Base-by-base conservation (phyloP, 495 filamentous ascomycete species). In the Penicillium mononematosum region DNA sequence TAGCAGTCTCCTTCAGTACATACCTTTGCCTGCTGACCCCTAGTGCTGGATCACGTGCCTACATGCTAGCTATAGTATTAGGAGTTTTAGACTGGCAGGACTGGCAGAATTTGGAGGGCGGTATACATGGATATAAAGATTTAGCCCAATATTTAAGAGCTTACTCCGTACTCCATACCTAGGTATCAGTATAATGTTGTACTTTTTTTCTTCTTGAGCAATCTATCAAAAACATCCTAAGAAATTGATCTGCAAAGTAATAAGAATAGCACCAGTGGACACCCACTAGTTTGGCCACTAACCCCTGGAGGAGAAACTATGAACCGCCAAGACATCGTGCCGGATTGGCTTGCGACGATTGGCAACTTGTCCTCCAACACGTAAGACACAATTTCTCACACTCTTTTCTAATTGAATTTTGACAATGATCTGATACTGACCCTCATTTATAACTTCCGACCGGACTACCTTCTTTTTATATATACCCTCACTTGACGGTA, bases 311-410 rank as follows among this genome's bases (percentile, higher is more conserved):
- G 29, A 32, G 17, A 27, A 29, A 27, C 48, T 20, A 34, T 50
- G 31, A 50, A 20, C 49, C 58, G 57, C 57, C 60, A 58, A 56
- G 60, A 45, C 44, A 43, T 43, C 60, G 61, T 67, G 64, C 47
- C 49, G 49, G 50, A 31, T 55, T 51, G 58, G 58, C 53, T 58
- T 48, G 58, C 61, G 58, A 60, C 62, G 55, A 67, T 64, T 67
- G 61, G 64, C 39, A 45, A 49, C 34, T 9, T 41, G 45, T 25
- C 50, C 38, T 29, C 41, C 22, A 27, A 41, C 36, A 52, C 50
- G 25, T 29, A n/a, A 24, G 31, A n/a, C 34, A 45, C 3, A 2
- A 22, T 17, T 19, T 46, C 42, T 45, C 19, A 27, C 25, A 10
- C 12, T 43, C 27, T 16, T 41, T 36, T 41, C 17, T 45, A n/a